Percentiles rank a stretch among this genome's conserved stretches.
Conservation (phyloP, 345 rosid genomes). For the Sonneratia alba region DNA sequence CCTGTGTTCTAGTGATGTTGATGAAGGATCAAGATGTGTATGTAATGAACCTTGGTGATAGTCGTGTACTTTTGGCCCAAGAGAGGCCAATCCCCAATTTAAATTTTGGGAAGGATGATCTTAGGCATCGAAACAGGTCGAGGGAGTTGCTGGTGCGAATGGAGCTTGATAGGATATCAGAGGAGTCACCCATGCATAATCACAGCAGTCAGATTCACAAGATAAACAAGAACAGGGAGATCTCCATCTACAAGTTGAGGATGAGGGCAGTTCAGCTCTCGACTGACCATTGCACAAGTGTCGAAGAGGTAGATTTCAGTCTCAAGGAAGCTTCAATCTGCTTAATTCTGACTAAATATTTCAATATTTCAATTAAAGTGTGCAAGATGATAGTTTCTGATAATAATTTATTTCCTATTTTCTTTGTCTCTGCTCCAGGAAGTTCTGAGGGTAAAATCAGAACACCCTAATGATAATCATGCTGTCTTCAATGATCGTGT, state of each 20-base stretch:
- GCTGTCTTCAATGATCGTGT: slow-evolving; percentile 79
- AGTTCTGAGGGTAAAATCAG: slow-evolving; percentile 64
- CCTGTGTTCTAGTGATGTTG: slow-evolving; percentile 88
- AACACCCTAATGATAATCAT: slow-evolving; percentile 79
- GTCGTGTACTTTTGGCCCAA: slow-evolving; percentile 81
- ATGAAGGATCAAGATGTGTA: slow-evolving; percentile 98
- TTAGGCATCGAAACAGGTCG: slow-evolving; percentile 65
- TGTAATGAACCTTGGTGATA: slow-evolving; percentile 95
- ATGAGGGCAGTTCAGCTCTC: slow-evolving; percentile 95
- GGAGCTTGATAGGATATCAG: slow-evolving; percentile 95
- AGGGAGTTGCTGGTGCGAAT: slow-evolving; percentile 76
- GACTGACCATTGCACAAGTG: slow-evolving; percentile 83
- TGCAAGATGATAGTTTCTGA: background rate
- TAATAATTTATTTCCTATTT: background rate
- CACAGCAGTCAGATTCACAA: slow-evolving; percentile 56
- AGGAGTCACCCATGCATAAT: slow-evolving; percentile 89
- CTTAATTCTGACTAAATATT: background rate
- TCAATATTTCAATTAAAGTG: background rate
- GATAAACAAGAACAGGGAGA: slow-evolving; percentile 77
- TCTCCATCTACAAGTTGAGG: slow-evolving; percentile 69
- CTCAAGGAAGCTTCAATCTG: background rate
- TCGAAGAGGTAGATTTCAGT: slow-evolving; percentile 55
- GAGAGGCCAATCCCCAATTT: slow-evolving; percentile 66
- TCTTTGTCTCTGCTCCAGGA: slow-evolving; percentile 40
- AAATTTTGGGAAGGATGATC: slow-evolving; percentile 47